Evolutionary conservation across 768 basidiomycete genomes (phyloP), one percentile per base, ranked within the genome.

Genomic region (Chalciporus pseudorubinellus): DNA sequence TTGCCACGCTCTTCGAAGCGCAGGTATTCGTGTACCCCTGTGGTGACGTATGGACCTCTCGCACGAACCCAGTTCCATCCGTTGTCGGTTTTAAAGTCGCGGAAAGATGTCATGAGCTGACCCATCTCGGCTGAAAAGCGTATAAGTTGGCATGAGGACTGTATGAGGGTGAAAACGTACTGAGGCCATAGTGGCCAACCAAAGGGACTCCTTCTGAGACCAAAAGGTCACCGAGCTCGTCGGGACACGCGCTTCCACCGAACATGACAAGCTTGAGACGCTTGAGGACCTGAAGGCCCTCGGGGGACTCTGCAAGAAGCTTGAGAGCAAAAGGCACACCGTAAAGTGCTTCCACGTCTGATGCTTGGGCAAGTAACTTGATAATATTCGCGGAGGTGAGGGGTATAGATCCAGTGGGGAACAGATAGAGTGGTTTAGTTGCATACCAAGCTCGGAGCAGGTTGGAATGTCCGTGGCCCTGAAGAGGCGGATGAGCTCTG

Each of bases 11-110:
- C 65, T 53, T 77, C 78, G 50, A 80, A 72, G 45, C 68, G 68
- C 44, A 79, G 48, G 61, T 74, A 81, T 19, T 65, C 50, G 13
- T 56, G 48, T 39, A 66, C 39, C 1, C 52, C 48, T 1, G 60
- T 53, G 9, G 51, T 49, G 6, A 60, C 18, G 39, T 60, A 18
- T 0, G 66, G 60, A 2, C 64, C 60, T 26, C 64, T 67, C n/a
- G 65, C 56, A 22, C 76, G 73, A 39, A 77, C 60, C 75, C 77
- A 83, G 57, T 78, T 80, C 81, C 82, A 84, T 11, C 53, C 74
- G 60, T 81, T 82, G 68, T 83, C 81, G 4, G 56, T 68, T 5
- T 62, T 63, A 49, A 76, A 79, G 51, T 79, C 71, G 29, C 79
- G 75, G 44, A 72, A 69, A 12, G 78, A 80, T 44, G 74, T 78